Evolutionary conservation across 257 asterid genomes (phyloP).

Genomic region (Echites panduratus): DNA sequence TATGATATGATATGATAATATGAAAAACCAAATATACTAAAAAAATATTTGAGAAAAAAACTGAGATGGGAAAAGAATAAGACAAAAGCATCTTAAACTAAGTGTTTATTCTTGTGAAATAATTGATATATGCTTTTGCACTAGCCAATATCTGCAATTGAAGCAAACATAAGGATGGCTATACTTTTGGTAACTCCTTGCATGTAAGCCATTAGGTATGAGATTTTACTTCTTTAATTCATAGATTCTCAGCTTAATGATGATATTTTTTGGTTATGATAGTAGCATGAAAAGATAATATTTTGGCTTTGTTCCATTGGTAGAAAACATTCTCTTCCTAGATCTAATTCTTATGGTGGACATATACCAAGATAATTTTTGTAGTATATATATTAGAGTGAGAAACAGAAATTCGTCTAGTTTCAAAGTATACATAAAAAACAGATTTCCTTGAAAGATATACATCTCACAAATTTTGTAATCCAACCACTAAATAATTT

Average conservation of each 20-base stretch:
- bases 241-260: background rate
- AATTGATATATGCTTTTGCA: background rate
- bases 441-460: too few species aligned
- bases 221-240: background rate
- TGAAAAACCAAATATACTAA: too few species aligned
- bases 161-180: background rate
- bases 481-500: too few species aligned
- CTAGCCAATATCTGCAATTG: background rate
- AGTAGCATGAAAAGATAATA: background rate
- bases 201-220: background rate
- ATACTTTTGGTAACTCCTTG: background rate
- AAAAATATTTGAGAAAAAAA: too few species aligned
- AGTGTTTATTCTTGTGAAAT: background rate
- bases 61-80: background rate
- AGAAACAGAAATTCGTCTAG: too few species aligned
- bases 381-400: too few species aligned
- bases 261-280: background rate
- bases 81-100: background rate
- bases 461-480: too few species aligned
- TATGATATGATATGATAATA: too few species aligned
- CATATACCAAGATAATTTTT: slow-evolving; percentile 80
- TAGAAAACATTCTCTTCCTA: background rate
- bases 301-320: background rate
- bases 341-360: slow-evolving; percentile 2
- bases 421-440: too few species aligned